Evolutionary conservation across 257 asterid species (phyloP).

Genomic region (Voacanga thouarsii): DNA sequence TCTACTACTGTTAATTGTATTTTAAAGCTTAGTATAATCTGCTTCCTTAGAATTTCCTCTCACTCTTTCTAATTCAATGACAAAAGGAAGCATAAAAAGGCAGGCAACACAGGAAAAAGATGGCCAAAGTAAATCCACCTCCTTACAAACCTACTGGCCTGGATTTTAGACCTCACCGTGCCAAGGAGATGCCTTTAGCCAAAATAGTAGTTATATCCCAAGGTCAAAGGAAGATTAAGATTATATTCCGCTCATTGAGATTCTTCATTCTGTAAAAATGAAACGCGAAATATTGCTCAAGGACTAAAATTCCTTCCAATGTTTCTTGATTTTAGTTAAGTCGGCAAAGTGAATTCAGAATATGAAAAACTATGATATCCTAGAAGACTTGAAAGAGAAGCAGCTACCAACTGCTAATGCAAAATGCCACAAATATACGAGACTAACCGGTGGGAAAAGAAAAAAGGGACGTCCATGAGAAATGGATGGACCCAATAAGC

Average conservation of each 20-base stretch:
- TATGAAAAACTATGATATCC: slow-evolving; percentile 17
- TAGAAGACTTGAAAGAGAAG: slow-evolving; percentile 21
- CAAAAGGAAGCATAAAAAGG: background rate
- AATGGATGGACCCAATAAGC: slow-evolving; percentile 12
- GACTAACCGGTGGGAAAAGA: slow-evolving; percentile 1
- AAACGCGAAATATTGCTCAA: background rate
- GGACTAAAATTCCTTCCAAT: background rate
- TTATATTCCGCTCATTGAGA: slow-evolving; percentile 11
- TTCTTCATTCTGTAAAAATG: slow-evolving; percentile 4
- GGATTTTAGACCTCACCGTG: background rate
- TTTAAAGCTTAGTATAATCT: background rate
- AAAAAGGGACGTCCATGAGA: background rate
- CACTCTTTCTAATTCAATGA: background rate
- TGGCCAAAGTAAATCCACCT: background rate
- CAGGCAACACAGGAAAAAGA: background rate
- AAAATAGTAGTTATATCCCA: background rate
- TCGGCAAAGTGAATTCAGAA: slow-evolving; percentile 22
- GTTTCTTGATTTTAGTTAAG: background rate
- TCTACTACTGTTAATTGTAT: background rate
- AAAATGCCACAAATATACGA: slow-evolving; percentile 3
- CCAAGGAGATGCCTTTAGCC: background rate
- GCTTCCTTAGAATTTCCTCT: too few relatives aligned
- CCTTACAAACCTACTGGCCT: background rate
- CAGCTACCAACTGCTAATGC: slow-evolving; percentile 14
- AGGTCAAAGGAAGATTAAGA: slow-evolving; percentile 21